Evolutionary conservation across 2,329 filamentous ascomycete species (phyloP), one percentile per base, ranked within the genome.

Genomic region (Epichloe gansuensis): DNA sequence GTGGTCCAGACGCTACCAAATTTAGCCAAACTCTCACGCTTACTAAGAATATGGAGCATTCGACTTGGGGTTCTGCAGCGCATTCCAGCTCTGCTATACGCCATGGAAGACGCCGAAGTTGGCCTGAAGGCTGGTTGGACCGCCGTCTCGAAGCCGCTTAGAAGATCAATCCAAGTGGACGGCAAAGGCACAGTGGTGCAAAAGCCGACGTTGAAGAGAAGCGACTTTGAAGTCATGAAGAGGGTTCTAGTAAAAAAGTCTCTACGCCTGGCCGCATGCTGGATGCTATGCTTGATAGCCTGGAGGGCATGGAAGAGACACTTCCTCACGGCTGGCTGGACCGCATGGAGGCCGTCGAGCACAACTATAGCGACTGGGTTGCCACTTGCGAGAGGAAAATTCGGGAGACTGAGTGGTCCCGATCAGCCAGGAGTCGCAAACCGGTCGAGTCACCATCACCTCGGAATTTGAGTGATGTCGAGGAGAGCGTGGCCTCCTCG

Each of bases 281-380:
- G 56, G 93, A 98, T 65, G 80, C 77, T 49, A 89, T 96, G 78
- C 76, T 98, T 13, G 91, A 98, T 67, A 77, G 81, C 35, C 75
- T 97, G 2, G 93, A 97, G 67, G 91, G 89, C 2, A 76, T 83
- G 52, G 76, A 85, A 44, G 93, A 98, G 62, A 88, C 86, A 0
- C 72, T 98, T 9, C 93, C 93, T 0, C 86, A 94, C 42, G 66
- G 73, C 31, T 98, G 91, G 93, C 81, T 97, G 52, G 88, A 95
- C 60, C 78, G 83, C 4, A 85, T 97, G 70, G 93, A 97, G 65
- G 69, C 71, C 0, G 73, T 94, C 4, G 93, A 98, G 66, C 73
- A 77, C 11, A 79, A 83, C 34, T 95, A 91, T 67, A 80, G 82
- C 7, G 78, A 83, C 25, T 98, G 93, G 93, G 81, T 83, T 44